Evolutionary conservation across 306 rosid species (phyloP), one percentile per base, ranked within the genome.

Genomic region (Comarum palustre): DNA sequence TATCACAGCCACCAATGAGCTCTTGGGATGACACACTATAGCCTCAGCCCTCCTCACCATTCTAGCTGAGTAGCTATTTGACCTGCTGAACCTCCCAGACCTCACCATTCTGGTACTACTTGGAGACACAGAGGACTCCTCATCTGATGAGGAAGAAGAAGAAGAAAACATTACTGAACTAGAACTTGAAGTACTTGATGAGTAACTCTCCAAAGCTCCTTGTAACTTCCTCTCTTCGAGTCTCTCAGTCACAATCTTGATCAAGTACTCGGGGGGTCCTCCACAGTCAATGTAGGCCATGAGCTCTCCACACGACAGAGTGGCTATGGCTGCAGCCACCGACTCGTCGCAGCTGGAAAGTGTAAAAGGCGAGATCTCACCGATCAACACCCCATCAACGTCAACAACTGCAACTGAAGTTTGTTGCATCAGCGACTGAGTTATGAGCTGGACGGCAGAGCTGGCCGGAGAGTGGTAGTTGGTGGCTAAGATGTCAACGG

Each of bases 281-380:
- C 97, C 96, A 14, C 96, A 83, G 60, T 94, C 99, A 63, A 94
- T 87, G 90, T 89, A 94, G 80, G 99, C 90, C 97, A 94, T 91
- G 65, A 94, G 73, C 75, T 90, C 99, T 16, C 97, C 99, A 0
- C 93, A 73, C 0, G 97, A 85, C 22, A 94, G 66, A 14, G 97
- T 90, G 25, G 90, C 67, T 59, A 94, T 87, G 0, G 97, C 97
- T 0, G 96, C 99, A 0, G 86, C 89, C 29, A 83, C 89, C 0
- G 89, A 82, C 82, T 94, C 97, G 27, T 91, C 97, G 41, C 96
- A 94, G 59, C 81, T 82, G 22, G 96, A 84, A 29, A 94, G 88
- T n/a, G 91, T 86, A 71, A 79, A 82, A 61, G 97, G 97, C 1
- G 99, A 94, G 82, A 94, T 90, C 84, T 94, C 99, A 9, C 99